Conservation (phyloP, 1,284 basidiomycete genomes). For the Tylopilus sp. region DNA sequence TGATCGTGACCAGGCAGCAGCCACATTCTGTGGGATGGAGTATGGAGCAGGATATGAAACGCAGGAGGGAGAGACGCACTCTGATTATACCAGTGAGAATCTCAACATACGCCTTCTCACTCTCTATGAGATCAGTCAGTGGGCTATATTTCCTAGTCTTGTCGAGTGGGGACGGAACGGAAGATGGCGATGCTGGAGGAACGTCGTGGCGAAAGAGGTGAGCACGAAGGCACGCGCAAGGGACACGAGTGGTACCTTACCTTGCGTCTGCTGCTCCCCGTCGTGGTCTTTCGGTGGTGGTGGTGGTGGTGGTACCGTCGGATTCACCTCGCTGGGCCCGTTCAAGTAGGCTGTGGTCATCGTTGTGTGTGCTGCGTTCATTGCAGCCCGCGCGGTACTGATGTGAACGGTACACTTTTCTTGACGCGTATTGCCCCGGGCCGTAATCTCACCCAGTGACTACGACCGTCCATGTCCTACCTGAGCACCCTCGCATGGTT, state of each 20-base stretch:
- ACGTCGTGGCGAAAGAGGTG: constrained; percentile 24
- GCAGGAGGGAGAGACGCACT: constrained; percentile 47
- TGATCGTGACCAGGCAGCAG: constrained; percentile 91
- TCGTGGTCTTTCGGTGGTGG: constrained; percentile 37
- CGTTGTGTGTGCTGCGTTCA: constrained; percentile 5
- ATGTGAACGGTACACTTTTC: background rate
- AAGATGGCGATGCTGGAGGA: constrained; percentile 31
- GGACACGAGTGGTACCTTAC: constrained; percentile 24
- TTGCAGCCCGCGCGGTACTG: background rate
- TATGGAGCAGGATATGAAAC: constrained; percentile 14
- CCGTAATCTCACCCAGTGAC: background rate
- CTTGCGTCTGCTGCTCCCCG: background rate
- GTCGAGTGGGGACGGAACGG: constrained; percentile 33
- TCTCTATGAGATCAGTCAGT: constrained; percentile 89
- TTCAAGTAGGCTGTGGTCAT: background rate
- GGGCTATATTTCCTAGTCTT: constrained; percentile 73
- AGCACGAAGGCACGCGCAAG: constrained; percentile 28
- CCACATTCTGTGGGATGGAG: constrained; percentile 70
- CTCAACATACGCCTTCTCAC: constrained; percentile 92
- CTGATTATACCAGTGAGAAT: constrained; percentile 87
- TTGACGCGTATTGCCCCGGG: background rate
- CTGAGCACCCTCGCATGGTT: constrained; percentile 36
- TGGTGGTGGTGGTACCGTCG: constrained; percentile 18
- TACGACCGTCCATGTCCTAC: constrained; percentile 21
- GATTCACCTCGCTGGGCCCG: constrained; percentile 16